A percentile compares a stretch with the other conserved stretches of the same genome.
These are phyloP conservation scores for Chaetomiaceae sp. DNA, from an alignment of 2,329 filamentous ascomycete genomes.

Conservation along the genomic window DNA sequence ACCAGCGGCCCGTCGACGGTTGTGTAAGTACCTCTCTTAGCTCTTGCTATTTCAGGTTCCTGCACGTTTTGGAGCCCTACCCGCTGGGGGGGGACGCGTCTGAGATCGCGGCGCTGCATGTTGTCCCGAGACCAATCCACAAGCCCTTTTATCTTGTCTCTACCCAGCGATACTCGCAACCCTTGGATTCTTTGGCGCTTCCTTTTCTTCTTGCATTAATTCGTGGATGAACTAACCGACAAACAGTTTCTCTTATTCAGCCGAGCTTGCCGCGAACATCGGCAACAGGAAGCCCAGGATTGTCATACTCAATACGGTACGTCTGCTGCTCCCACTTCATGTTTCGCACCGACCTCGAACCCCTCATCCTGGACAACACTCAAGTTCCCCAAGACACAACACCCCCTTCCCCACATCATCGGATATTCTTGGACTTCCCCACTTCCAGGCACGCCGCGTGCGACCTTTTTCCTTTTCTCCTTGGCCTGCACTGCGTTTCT, in stretches of 20 bases:
- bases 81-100: conserved; percentile 17
- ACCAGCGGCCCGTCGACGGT: conserved; percentile 10
- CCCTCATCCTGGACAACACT: not conserved
- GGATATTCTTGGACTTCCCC: conserved; percentile 11
- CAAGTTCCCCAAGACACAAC: not conserved
- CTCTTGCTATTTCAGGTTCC: not conserved
- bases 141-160: conserved; percentile 3
- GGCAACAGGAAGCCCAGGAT: conserved; percentile 8
- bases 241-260: not conserved
- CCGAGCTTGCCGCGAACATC: not conserved
- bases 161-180: not conserved
- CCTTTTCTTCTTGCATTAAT: not conserved
- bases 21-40: conserved; percentile 22
- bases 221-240: conserved; percentile 6
- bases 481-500: conserved; percentile 6
- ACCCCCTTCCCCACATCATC: not conserved
- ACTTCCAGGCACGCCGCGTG: not conserved
- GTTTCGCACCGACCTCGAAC: not conserved
- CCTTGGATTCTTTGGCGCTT: conserved; percentile 1
- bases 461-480: not conserved
- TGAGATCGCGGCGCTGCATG: conserved; percentile 22
- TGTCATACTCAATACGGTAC: conserved; percentile 7
- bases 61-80: conserved; percentile 13
- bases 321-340: not conserved
- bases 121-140: conserved; percentile 15